Base-by-base conservation (phyloP, 352 stramenopile genomes). In the Globisporangium spiculum region DNA sequence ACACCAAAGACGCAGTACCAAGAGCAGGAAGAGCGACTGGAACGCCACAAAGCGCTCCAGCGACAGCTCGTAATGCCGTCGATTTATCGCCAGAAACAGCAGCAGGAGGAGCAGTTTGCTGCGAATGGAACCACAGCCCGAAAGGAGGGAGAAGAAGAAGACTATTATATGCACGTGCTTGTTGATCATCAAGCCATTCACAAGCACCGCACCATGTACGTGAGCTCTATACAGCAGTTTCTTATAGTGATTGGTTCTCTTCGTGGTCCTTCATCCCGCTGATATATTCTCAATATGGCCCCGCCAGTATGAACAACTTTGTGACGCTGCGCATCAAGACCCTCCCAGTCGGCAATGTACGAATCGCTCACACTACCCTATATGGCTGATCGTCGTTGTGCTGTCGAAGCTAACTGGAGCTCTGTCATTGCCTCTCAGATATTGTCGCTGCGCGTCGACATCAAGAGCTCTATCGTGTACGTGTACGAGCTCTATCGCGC, bases 401-500 rank as follows among this genome's bases (percentile, higher is more conserved):
- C 36, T 44, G 9, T 18, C 36, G 36, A 44, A 44, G 4, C 36
- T 44, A n/a, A 27, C 27, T 44, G 36, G 3, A 56, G 30, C 46
- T 56, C 54, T 44, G 0, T n/a, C 24, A 36, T 58, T 27, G 34
- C 36, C 12, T 4, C 36, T 52, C n/a, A 84, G 78, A 78, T 92
- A 22, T 77, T 91, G 7, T 80, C 82, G 10, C 80, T 94, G 8
- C 74, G 75, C 7, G 65, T 94, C 30, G 80, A 92, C 41, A 66
- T 83, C 9, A 80, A 71, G 63, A 75, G 70, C 24, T 78, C 81
- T 0, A 71, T 93, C 22, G 72, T 84, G 16, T 90, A 87, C 68
- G 71, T 94, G 18, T 94, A 94, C 63, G 87, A 94, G 62, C 71
- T 91, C 18, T 94, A 92, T 59, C 87, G 87, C 36, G 72, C 83